Evolutionary conservation across 306 rosid genomes (phyloP).

Genomic region (cucumber (Cucumis sativus)): Cucumber_9930_V3 NC_026657.2:13051501-13052000

Average conservation of each 20-base stretch:
- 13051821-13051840: constrained; percentile 10
- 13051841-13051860: constrained; percentile 65
- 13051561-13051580: not conserved
- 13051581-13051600: not conserved
- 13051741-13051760: not conserved
- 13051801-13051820: not conserved
- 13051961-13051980: constrained; percentile 95
- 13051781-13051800: not conserved
- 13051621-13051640: not conserved
- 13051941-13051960: constrained; percentile 95
- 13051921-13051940: constrained; percentile 97
- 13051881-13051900: constrained; percentile 98
- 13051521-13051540: not conserved
- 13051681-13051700: not conserved
- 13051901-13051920: constrained; percentile 83
- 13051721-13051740: constrained; percentile 7
- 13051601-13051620: not conserved
- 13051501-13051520: not conserved
- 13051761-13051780: not conserved
- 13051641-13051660: not conserved
- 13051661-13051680: not conserved
- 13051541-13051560: not conserved
- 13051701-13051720: not conserved
- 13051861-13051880: constrained; percentile 78
- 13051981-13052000: constrained; percentile 39